Evolutionary conservation across 1,284 basidiomycete species (phyloP).

Genomic region (Apiotrichum laibachii): DNA sequence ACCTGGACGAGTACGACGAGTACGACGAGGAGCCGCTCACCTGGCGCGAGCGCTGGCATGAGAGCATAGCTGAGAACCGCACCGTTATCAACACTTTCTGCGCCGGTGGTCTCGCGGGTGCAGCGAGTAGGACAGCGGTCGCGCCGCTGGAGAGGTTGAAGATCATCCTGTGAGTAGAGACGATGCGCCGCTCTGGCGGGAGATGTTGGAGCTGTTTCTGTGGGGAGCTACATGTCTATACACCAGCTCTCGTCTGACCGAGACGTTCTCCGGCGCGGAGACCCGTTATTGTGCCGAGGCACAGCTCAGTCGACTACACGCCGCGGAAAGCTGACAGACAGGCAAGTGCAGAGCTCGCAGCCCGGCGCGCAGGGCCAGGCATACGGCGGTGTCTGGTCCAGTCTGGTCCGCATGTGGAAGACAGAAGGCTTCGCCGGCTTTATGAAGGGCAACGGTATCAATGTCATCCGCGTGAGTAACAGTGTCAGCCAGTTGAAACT

Average conservation of each 20-base stretch:
- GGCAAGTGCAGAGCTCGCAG: constrained; percentile 65
- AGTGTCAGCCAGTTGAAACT: too few species aligned
- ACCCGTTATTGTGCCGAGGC: too few species aligned
- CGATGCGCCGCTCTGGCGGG: too few species aligned
- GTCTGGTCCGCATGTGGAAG: constrained; percentile 77
- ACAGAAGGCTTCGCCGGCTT: constrained; percentile 89
- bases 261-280: neutral
- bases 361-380: constrained; percentile 56
- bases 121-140: constrained; percentile 80
- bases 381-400: constrained; percentile 79
- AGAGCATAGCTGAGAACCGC: constrained; percentile 31
- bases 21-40: constrained; percentile 3
- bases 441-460: constrained; percentile 83
- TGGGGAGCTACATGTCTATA: too few species aligned
- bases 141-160: constrained; percentile 87
- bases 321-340: constrained; percentile 37
- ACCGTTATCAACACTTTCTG: constrained; percentile 47
- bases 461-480: constrained; percentile 66
- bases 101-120: constrained; percentile 50
- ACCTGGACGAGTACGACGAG: neutral
- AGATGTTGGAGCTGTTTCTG: too few species aligned
- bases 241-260: too few species aligned
- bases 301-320: neutral
- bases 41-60: constrained; percentile 4
- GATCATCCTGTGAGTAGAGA: constrained; percentile 77